Evolutionary conservation across 1,284 basidiomycete species (phyloP).

Genomic region (Ustilago nuda): DNA sequence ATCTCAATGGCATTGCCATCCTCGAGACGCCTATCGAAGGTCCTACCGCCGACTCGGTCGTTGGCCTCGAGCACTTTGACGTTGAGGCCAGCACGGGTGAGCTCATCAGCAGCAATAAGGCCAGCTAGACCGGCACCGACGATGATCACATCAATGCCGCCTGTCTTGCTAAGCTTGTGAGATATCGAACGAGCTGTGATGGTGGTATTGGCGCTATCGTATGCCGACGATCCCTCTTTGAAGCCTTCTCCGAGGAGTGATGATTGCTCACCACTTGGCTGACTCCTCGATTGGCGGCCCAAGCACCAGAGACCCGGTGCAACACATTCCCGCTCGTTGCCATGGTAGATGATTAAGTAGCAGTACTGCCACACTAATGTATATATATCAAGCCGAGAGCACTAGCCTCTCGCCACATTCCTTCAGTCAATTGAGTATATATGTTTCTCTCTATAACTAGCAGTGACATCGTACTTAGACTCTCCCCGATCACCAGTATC

Average conservation of each 20-base stretch:
- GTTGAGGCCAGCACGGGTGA: constrained; percentile 67
- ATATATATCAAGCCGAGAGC: too few species aligned
- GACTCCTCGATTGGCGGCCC: constrained; percentile 11
- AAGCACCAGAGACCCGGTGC: too few species aligned
- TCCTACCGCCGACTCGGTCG: constrained; percentile 71
- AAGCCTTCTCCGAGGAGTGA: not conserved
- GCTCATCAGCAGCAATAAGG: constrained; percentile 70
- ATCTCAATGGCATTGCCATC: constrained; percentile 69
- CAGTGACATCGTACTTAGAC: too few species aligned
- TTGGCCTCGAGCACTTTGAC: constrained; percentile 72
- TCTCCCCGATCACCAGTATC: too few species aligned
- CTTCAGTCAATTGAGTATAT: too few species aligned
- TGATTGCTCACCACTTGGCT: constrained; percentile 4
- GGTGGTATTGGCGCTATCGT: constrained; percentile 17
- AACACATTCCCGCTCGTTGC: too few species aligned
- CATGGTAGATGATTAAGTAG: too few species aligned
- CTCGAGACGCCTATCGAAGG: constrained; percentile 66
- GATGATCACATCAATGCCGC: constrained; percentile 69
- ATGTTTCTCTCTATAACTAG: too few species aligned
- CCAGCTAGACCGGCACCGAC: constrained; percentile 72
- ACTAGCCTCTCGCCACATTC: too few species aligned
- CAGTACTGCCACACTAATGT: too few species aligned
- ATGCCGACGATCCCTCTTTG: constrained; percentile 1
- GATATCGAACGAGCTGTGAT: not conserved
- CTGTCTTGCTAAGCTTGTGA: constrained; percentile 18